Conservation (phyloP, 768 basidiomycete species). For the Trametopsis cervina region DNA sequence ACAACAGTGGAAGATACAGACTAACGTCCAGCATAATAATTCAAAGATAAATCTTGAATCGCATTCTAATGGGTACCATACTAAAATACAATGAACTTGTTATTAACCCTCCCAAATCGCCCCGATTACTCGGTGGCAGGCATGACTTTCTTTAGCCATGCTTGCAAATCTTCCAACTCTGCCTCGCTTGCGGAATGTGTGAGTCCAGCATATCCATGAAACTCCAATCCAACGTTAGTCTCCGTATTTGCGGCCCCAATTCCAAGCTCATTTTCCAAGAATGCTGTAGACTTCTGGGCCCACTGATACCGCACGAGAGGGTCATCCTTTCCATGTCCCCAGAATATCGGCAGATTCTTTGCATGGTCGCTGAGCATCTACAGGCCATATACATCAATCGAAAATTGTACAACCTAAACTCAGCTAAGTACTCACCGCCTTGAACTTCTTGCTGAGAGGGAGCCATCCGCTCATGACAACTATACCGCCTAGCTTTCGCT, state of each 20-base stretch:
- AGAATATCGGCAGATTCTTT: slow-evolving; percentile 67
- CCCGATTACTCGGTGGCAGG: not conserved
- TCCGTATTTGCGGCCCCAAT: slow-evolving; percentile 35
- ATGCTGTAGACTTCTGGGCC: slow-evolving; percentile 47
- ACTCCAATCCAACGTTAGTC: slow-evolving; percentile 50
- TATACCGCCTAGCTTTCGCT: slow-evolving; percentile 65
- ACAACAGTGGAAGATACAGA: too few species aligned
- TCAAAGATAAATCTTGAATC: too few species aligned
- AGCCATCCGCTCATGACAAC: slow-evolving; percentile 76
- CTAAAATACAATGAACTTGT: too few species aligned
- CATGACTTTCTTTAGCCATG: slow-evolving; percentile 41
- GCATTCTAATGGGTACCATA: too few species aligned
- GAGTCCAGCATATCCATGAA: slow-evolving; percentile 60
- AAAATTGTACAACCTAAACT: too few species aligned
- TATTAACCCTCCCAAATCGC: not conserved
- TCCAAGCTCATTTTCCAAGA: slow-evolving; percentile 47
- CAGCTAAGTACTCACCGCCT: slow-evolving; percentile 44
- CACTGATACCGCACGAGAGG: slow-evolving; percentile 58
- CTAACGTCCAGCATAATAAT: too few species aligned
- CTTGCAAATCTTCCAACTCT: slow-evolving; percentile 65
- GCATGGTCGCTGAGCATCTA: slow-evolving; percentile 61
- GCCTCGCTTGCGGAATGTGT: slow-evolving; percentile 56
- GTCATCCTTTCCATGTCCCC: slow-evolving; percentile 79
- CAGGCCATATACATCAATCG: too few species aligned
- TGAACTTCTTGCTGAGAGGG: slow-evolving; percentile 58